Evolutionary conservation across 208 protist genomes (phyloP).

Genomic region (Phytomonas sp.): DNA sequence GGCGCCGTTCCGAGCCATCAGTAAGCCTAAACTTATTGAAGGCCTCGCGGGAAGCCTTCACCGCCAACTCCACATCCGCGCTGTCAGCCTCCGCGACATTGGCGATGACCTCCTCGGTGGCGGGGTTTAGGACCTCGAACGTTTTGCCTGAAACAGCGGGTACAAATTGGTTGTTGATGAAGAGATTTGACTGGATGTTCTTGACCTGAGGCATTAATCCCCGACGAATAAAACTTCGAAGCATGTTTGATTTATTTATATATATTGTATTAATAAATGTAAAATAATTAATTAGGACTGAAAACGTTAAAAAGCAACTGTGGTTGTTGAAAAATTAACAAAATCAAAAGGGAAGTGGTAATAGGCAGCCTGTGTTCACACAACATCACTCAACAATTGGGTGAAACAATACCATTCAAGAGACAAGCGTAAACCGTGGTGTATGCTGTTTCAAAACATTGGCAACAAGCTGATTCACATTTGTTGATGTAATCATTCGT

Average conservation of each 20-base stretch:
- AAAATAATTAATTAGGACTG: not conserved
- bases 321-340: not conserved
- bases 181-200: slow-evolving; percentile 66
- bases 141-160: slow-evolving; percentile 50
- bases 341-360: not conserved
- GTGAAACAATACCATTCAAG: not conserved
- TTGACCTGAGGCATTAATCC: slow-evolving; percentile 10
- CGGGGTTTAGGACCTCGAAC: slow-evolving; percentile 70
- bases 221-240: not conserved
- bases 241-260: not conserved
- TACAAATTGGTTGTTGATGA: slow-evolving; percentile 86
- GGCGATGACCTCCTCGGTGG: slow-evolving; percentile 65
- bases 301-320: not conserved
- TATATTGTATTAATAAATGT: not conserved
- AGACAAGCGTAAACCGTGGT: not conserved
- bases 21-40: slow-evolving; percentile 44
- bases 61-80: slow-evolving; percentile 80
- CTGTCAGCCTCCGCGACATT: slow-evolving; percentile 64
- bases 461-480: not conserved
- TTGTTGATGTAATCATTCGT: not conserved
- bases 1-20: slow-evolving; percentile 37
- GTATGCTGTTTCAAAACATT: not conserved
- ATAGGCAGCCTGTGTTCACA: not conserved
- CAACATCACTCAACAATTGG: not conserved
- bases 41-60: slow-evolving; percentile 56